A percentile compares a stretch with the other conserved stretches of the same genome.
Evolutionary conservation across 169 alveolate species (phyloP).

Genomic region (Plasmodium vinckei): DNA sequence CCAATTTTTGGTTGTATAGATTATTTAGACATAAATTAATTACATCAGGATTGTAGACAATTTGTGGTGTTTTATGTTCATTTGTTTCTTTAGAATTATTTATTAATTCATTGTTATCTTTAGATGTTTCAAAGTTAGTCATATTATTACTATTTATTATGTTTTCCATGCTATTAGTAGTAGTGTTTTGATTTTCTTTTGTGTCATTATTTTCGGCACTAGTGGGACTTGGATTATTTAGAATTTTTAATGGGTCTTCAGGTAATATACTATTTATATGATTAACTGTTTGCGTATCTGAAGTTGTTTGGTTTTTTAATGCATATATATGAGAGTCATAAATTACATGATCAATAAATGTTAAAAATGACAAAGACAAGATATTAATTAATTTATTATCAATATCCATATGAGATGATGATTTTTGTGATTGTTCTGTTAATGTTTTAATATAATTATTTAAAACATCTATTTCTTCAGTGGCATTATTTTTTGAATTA

Average conservation of each 20-base stretch:
- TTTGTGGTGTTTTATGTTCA: background rate
- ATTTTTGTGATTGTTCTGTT: conserved; percentile 14
- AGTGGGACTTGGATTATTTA: background rate
- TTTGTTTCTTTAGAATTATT: conserved; percentile 4
- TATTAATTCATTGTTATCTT: background rate
- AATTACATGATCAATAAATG: conserved; percentile 65
- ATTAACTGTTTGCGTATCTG: no score
- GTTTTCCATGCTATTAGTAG: conserved; percentile 5
- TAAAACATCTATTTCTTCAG: conserved; percentile 57
- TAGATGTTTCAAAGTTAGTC: background rate
- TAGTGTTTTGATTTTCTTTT: conserved; percentile 9
- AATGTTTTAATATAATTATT: conserved; percentile 53
- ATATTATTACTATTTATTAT: background rate
- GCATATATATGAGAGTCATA: conserved; percentile 73
- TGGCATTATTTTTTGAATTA: conserved; percentile 26
- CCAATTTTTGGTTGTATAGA: conserved; percentile 44
- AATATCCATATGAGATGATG: conserved; percentile 21
- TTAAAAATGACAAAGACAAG: conserved; percentile 56
- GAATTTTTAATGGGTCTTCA: background rate
- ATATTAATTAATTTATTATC: conserved; percentile 71
- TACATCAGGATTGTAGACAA: conserved; percentile 51
- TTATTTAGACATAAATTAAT: conserved; percentile 47
- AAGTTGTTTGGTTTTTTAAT: conserved; percentile 1
- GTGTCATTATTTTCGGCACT: background rate
- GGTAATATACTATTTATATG: background rate